Conservation (phyloP, 2,329 filamentous ascomycete genomes). For the Xylariaceae sp. region DNA sequence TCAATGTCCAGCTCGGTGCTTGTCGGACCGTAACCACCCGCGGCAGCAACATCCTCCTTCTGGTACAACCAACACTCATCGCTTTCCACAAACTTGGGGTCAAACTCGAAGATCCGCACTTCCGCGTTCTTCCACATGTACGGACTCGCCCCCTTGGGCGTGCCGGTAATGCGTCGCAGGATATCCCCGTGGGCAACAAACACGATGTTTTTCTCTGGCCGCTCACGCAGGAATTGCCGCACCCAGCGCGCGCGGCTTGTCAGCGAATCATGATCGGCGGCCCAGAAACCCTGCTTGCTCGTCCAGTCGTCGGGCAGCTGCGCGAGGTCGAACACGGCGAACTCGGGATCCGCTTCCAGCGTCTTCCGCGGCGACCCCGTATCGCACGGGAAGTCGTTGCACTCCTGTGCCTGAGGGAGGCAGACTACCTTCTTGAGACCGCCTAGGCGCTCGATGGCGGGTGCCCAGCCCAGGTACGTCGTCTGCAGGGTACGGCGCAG, state of each 20-base stretch:
- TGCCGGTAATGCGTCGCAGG: slow-evolving; percentile 16
- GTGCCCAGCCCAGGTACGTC: slow-evolving; percentile 23
- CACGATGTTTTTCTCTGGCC: slow-evolving; percentile 25
- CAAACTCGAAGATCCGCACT: slow-evolving; percentile 19
- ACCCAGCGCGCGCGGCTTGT: slow-evolving; percentile 19
- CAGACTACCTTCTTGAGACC: slow-evolving; percentile 17
- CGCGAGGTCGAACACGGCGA: slow-evolving; percentile 20
- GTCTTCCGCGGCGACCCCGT: slow-evolving; percentile 22
- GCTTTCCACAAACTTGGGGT: slow-evolving; percentile 13
- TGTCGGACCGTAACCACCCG: slow-evolving; percentile 18
- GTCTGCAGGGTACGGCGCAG: slow-evolving; percentile 30
- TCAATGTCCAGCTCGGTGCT: slow-evolving; percentile 19
- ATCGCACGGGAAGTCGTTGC: slow-evolving; percentile 25
- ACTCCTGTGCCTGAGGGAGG: slow-evolving; percentile 28
- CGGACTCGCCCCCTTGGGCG: slow-evolving; percentile 4
- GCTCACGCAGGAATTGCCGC: slow-evolving; percentile 19
- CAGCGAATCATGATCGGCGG: slow-evolving; percentile 13
- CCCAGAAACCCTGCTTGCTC: slow-evolving; percentile 24
- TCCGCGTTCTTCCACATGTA: slow-evolving; percentile 20
- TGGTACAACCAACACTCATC: slow-evolving; percentile 20
- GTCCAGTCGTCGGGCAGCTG: slow-evolving; percentile 22
- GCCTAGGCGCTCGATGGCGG: slow-evolving; percentile 16
- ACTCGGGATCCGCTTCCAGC: slow-evolving; percentile 22
- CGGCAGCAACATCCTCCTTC: slow-evolving; percentile 16
- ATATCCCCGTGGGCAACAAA: slow-evolving; percentile 27